Base-by-base conservation (phyloP, 2,329 filamentous ascomycete genomes). In the Hypocrella siamensis region DNA sequence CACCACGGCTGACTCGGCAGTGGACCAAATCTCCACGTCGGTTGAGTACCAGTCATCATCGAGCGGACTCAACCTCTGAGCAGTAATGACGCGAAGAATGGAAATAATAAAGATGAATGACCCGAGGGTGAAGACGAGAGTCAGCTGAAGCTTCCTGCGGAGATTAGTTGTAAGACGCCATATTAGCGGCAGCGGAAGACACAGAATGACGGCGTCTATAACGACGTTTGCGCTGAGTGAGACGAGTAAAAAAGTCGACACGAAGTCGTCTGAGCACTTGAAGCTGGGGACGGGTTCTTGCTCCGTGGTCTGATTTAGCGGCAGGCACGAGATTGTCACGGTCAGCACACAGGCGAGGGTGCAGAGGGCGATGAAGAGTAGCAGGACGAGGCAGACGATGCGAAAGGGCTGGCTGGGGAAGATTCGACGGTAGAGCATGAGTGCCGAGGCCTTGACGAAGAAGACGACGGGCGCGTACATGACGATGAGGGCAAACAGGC, bases 81-180 rank as follows among this genome's bases (percentile, higher is more conserved):
- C 15, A 9, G 27, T 16, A n/a, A 28, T 16, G 16, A 28, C 27
- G 11, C 27, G 27, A 18, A 28, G 7, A 16, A 28, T 28, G 17
- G 27, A 28, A n/a, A 28, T 28, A 16, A 28, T 16, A 17, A 28
- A 28, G 16, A 28, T 28, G n/a, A 28, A 28, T 17, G 27, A 28
- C 4, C 27, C 27, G 9, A 28, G 27, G 15, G 6, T 28, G 4
- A 28, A 28, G 4, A 28, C n/a, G 9, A 28, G 16, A 19, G 27
- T 28, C 10, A 28, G 27, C 17, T 28, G 27, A 6, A 28, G 5
- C n/a, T 17, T 28, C 16, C 17, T 17, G 6, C 17, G 15, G 6
- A 28, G 27, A 17, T 28, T 28, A 10, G 17, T 18, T n/a, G 16
- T 28, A 10, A 28, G 17, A 18, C 27, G 27, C 27, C 27, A 28